These are phyloP conservation scores for Plasmodium adleri DNA, from an alignment of 169 alveolate genomes.

Conservation along the genomic window DNA sequence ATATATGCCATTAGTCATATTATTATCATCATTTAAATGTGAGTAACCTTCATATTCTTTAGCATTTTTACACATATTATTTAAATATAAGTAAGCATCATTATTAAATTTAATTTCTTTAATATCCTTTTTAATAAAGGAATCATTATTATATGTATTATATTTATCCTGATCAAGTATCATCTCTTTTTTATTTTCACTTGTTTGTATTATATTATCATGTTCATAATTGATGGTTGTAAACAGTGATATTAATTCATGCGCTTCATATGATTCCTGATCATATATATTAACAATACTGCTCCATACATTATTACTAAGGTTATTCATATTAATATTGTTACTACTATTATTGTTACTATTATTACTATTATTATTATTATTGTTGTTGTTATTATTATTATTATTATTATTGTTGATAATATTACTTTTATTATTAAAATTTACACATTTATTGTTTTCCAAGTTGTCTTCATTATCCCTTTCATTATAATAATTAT, in stretches of 20 bases:
- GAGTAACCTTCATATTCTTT: slow-evolving; percentile 6
- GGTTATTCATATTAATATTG: not conserved
- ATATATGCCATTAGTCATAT: not conserved
- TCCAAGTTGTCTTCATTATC: too few relatives aligned
- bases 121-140: not conserved
- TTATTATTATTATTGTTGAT: not conserved
- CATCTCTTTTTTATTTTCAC: not conserved
- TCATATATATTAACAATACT: slow-evolving; percentile 71
- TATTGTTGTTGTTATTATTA: not conserved
- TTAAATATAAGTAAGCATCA: slow-evolving; percentile 54
- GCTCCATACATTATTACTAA: slow-evolving; percentile 18
- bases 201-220: not conserved
- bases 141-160: not conserved
- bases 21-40: not conserved
- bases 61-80: slow-evolving; percentile 41
- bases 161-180: not conserved
- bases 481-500: too few relatives aligned
- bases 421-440: slow-evolving; percentile 12
- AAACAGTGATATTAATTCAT: slow-evolving; percentile 46
- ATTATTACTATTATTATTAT: not conserved
- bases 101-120: slow-evolving; percentile 41
- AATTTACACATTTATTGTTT: not conserved
- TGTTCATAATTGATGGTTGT: slow-evolving; percentile 17
- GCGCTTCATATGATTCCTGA: slow-evolving; percentile 66
- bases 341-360: not conserved